phyloP scores from a whole-genome alignment of 2,329 filamentous ascomycete species.

The Escovopsis sp. region DNA sequence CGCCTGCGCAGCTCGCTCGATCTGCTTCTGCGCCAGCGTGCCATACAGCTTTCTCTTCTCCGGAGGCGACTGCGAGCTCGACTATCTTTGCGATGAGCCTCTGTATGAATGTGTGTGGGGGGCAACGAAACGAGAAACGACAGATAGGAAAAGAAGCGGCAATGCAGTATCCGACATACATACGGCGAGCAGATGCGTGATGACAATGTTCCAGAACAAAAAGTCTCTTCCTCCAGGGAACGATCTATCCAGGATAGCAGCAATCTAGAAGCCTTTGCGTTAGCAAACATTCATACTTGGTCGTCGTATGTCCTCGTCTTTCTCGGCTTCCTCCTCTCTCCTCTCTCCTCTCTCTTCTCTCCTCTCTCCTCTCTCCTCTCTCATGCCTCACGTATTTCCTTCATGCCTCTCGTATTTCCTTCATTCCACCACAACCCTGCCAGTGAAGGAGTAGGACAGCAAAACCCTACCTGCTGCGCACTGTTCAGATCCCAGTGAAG shows the following conservation, averaged over 20 bases:
- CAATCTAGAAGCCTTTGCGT: no score
- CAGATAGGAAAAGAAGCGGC: no score
- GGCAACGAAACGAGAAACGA: no score
- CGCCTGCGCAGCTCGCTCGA: constrained; percentile 32
- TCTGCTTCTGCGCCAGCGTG: constrained; percentile 34
- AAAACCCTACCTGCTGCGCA: constrained; percentile 34
- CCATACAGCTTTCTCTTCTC: constrained; percentile 37
- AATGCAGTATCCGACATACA: constrained; percentile 9
- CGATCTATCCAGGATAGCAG: constrained; percentile 35
- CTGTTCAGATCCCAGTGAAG: constrained; percentile 39
- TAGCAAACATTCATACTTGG: no score
- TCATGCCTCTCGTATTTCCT: no score
- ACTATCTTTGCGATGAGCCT: constrained; percentile 16
- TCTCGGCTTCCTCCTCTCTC: no score
- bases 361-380: no score
- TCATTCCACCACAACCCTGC: no score
- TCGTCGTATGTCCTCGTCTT: no score
- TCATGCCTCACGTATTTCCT: no score
- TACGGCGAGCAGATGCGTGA: constrained; percentile 38
- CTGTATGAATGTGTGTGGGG: no score
- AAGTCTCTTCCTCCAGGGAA: constrained; percentile 31
- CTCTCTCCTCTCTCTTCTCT: no score
- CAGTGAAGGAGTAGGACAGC: background rate
- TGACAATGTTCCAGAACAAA: constrained; percentile 39
- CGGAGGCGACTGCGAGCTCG: constrained; percentile 28